Base-by-base conservation (phyloP, 768 basidiomycete genomes). In the Tricholoma bakamatsutake region DNA sequence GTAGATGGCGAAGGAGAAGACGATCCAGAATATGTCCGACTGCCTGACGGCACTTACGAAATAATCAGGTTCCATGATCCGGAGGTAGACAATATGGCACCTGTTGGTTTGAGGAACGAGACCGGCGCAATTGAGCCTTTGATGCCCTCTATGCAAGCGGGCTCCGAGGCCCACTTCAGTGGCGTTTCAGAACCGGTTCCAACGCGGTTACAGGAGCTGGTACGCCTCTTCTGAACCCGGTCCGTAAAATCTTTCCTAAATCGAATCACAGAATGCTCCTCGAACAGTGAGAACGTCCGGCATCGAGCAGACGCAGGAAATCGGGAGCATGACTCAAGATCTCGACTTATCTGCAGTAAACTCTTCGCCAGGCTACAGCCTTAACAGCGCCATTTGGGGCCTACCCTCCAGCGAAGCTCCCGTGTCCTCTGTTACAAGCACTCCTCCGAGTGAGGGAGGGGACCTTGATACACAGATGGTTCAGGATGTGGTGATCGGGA, bases 1-100 rank as follows among this genome's bases (percentile, higher is more conserved):
- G 61, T 64, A 12, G 86, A 88, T 64, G 84, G 81, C 6, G 77
- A 81, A 10, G 82, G 82, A 8, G 85, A 87, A 50, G 79, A 79
- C 24, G 82, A 84, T 60, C 73, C 75, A 0, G 80, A 80, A 35
- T 78, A 74, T 58, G 58, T 67, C 35, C 58, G 54, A 37, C 67
- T 67, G 48, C 59, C 71, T 4, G 74, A 77, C 58, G 76, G 75
- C 33, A 65, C 65, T n/a, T 74, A 69, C 50, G 59, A 61, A 31
- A 64, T 47, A 51, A 53, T 64, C 17, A 45, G 45, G 34, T 52
- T 11, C 28, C 47, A 63, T 12, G 62, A 62, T 10, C 62, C 63
- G 37, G 66, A 69, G 15, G 64, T 63, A 15, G 64, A 69, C 31
- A 50, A 59, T 50, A 56, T 71, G 58, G 65, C 70, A 27, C 85